phyloP scores from a whole-genome alignment of 176 grass and related monocot species.

The Bothriochloa decipiens region DNA sequence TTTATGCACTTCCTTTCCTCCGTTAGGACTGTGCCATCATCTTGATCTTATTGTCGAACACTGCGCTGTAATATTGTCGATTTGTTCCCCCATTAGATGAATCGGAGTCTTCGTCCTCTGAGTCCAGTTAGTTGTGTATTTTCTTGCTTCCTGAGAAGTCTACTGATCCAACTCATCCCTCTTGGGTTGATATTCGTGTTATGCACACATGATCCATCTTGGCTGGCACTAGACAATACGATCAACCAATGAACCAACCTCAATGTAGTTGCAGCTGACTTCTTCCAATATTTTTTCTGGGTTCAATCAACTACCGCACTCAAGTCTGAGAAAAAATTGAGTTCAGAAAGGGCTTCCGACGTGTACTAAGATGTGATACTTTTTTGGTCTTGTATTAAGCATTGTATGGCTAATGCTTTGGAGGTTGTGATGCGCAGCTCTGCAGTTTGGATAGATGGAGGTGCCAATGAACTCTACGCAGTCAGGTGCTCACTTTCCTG shows the following conservation, averaged over 20 bases:
- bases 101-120: not conserved
- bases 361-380: not conserved
- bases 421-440: not conserved
- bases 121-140: not conserved
- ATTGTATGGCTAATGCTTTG: not conserved
- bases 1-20: too few relatives aligned
- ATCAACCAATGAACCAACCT: not conserved
- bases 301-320: not conserved
- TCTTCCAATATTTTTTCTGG: not conserved
- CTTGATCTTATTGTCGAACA: too few relatives aligned
- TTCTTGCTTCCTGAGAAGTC: not conserved
- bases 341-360: not conserved
- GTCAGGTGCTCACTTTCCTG: slow-evolving; percentile 50
- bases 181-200: not conserved
- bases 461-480: slow-evolving; percentile 14
- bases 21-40: too few relatives aligned
- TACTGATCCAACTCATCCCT: not conserved
- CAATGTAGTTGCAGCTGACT: not conserved
- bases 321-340: not conserved
- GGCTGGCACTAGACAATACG: not conserved
- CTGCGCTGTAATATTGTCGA: too few relatives aligned
- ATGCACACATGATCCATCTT: not conserved
- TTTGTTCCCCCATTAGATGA: not conserved
- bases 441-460: slow-evolving; percentile 40
- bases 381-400: not conserved